Conservation (phyloP, 257 asterid genomes). For the Solanum arcanum region DNA sequence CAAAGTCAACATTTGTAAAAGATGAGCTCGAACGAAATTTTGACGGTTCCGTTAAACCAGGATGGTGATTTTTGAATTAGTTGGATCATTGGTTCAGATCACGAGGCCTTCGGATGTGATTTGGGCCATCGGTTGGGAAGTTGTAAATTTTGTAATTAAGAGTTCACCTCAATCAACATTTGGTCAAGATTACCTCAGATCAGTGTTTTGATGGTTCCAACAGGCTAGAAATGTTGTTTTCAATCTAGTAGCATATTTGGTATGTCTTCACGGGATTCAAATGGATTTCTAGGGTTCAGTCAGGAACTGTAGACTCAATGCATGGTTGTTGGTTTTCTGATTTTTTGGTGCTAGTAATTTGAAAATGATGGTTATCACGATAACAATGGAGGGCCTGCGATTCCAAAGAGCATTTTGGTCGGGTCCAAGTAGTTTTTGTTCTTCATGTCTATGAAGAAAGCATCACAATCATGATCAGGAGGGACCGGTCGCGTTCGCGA, state of each 20-base stretch:
- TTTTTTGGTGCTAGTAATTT: neutral
- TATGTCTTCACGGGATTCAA: neutral
- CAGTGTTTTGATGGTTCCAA: neutral
- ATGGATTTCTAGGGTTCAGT: neutral
- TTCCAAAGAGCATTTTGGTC: neutral
- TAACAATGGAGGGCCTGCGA: neutral
- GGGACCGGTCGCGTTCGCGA: neutral
- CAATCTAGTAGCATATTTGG: neutral
- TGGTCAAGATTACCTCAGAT: neutral
- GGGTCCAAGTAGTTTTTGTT: neutral
- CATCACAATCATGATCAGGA: neutral
- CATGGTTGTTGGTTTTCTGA: neutral
- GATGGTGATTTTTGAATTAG: neutral
- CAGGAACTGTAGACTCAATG: neutral
- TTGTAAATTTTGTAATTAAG: neutral
- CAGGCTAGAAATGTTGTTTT: neutral
- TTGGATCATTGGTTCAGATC: neutral
- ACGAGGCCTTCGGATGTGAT: neutral
- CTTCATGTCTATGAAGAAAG: neutral
- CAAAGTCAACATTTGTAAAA: neutral
- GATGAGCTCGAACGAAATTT: neutral
- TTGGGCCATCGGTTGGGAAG: neutral
- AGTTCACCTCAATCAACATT: neutral
- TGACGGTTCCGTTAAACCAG: neutral
- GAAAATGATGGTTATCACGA: neutral